These are phyloP conservation scores for Nasturtium officinale DNA, from an alignment of 345 rosid genomes.

Conservation along the genomic window DNA sequence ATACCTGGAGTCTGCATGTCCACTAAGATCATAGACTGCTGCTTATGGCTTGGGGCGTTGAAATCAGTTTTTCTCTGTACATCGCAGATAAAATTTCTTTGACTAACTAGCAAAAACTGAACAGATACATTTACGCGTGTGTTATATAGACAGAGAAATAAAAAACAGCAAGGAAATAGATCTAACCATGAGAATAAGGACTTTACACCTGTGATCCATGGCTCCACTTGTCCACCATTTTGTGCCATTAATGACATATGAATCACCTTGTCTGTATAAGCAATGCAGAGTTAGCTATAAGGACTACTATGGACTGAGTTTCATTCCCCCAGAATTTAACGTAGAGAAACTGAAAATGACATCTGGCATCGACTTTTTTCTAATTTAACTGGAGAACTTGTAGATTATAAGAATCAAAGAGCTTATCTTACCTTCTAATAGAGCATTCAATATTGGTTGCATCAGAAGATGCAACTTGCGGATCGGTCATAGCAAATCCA, in stretches of 20 bases:
- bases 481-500: constrained; percentile 99
- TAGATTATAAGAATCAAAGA: background rate
- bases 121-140: background rate
- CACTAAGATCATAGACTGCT: constrained; percentile 96
- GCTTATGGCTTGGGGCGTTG: constrained; percentile 77
- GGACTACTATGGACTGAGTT: background rate
- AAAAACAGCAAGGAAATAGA: constrained; percentile 7
- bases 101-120: background rate
- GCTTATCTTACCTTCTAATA: constrained; percentile 60
- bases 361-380: background rate
- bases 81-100: constrained; percentile 1
- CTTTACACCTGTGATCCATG: constrained; percentile 96
- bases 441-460: constrained; percentile 98
- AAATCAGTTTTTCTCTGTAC: constrained; percentile 91
- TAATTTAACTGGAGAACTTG: background rate
- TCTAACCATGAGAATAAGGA: constrained; percentile 97
- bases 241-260: constrained; percentile 78
- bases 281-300: constrained; percentile 20
- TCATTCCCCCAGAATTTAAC: background rate
- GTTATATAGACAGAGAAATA: background rate
- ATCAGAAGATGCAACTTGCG: constrained; percentile 98
- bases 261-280: constrained; percentile 72
- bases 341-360: constrained; percentile 10
- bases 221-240: constrained; percentile 99
- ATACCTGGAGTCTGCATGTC: constrained; percentile 80